Base-by-base conservation (phyloP, 805 yeast species). In the Barnettozyma wickerhamii region DNA sequence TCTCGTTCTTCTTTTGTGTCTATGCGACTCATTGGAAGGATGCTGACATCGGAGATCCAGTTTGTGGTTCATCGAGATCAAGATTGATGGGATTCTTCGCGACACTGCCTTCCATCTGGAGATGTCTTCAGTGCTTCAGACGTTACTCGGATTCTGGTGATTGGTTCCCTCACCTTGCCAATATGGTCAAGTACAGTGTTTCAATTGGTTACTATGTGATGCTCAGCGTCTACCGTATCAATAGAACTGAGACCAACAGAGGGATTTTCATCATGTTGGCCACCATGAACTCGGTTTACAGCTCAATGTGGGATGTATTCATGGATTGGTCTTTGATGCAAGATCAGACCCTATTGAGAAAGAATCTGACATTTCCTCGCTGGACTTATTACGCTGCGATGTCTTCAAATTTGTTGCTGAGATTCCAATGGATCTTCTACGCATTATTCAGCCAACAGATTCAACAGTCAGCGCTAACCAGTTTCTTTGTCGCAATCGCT, bases 301-400 rank as follows among this genome's bases (percentile, higher is more conserved):
- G 90, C 26, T 62, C 84, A 0, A 48, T 79, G 4, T 93, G 99
- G 99, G 99, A 93, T 63, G 66, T 93, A 6, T 66, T 90, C 31
- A 88, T 93, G 95, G 99, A 93, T 66, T 93, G 96, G 91, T 89
- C 97, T 2, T 66, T 93, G 53, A 70, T 84, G 42, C 96, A 87
- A 59, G 66, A 77, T 21, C 72, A 84, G 58, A 62, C 62, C 42
- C 63, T 81, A 20, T 66, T 90, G 38, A 71, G 97, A 51, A 81
- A 86, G 55, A 82, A 85, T 53, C 66, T 90, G 37, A 82, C 81
- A 32, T 81, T 75, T 52, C 80, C 82, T 10, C 56, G 58, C 21
- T 69, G 73, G 59, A 65, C 75, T 21, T 89, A 89, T 59, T 91
- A 89, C 55, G 41, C 63, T 10, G 93, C 95, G 0, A 86, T 89